A percentile compares a stretch with the other conserved stretches of the same genome.
phyloP scores from a whole-genome alignment of 345 rosid species.

The Angophora floribunda region DNA sequence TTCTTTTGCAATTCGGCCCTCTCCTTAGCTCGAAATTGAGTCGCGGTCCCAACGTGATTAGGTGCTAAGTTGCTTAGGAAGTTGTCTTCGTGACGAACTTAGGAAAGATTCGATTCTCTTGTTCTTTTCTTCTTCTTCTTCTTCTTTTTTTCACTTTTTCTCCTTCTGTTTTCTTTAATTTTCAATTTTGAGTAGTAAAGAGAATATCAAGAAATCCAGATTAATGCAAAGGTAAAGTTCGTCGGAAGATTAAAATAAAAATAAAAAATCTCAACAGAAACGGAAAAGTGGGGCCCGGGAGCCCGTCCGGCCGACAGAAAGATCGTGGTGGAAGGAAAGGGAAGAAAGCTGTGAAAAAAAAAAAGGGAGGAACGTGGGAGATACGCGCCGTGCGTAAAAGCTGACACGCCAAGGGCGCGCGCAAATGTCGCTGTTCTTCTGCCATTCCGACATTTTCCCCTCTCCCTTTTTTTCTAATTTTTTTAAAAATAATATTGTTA shows the following conservation, averaged over 20 bases:
- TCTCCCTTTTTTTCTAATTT: accelerated
- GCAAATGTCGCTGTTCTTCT: neutral
- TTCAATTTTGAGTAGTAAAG: neutral
- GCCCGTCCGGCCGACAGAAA: neutral
- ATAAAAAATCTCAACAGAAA: neutral
- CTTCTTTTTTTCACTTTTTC: too few species aligned
- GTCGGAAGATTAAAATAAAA: neutral
- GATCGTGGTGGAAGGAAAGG: neutral
- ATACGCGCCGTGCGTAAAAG: neutral
- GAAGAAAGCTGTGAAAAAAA: neutral
- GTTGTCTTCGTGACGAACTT: neutral
- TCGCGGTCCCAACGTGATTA: neutral
- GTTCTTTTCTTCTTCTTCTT: neutral
- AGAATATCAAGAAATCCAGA: neutral
- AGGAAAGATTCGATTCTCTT: neutral
- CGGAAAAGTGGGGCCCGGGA: neutral
- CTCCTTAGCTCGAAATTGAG: neutral
- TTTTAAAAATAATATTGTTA: neutral
- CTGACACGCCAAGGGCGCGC: neutral
- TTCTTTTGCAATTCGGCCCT: neutral
- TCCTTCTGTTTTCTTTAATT: too few species aligned
- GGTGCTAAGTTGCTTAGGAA: neutral
- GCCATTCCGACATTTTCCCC: neutral
- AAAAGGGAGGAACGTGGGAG: neutral
- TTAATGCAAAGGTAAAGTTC: neutral